phyloP scores from a whole-genome alignment of 805 yeast species.

The Ogataea pilisensis region DNA sequence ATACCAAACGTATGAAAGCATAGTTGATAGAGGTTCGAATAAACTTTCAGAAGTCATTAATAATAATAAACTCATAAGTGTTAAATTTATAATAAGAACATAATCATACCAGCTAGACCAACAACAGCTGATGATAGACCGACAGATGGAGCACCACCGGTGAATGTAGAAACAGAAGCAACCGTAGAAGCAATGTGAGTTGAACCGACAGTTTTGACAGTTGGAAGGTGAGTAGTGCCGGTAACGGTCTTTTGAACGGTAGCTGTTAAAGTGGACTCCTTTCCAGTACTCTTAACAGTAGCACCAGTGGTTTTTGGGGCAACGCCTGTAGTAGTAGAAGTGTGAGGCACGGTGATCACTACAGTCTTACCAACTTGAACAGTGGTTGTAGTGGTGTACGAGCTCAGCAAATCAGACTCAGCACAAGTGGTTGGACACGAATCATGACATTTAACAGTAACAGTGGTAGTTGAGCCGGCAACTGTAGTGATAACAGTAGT shows the following conservation, averaged over 20 bases:
- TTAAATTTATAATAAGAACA: neutral
- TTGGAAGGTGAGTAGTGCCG: neutral
- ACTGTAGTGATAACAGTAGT: neutral
- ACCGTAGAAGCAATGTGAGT: neutral
- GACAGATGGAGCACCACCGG: neutral
- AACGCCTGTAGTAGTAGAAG: neutral
- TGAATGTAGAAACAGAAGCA: neutral
- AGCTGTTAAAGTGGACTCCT: no score
- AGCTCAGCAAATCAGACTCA: conserved; percentile 7
- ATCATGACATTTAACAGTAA: conserved; percentile 17
- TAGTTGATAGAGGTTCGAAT: no score
- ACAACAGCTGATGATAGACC: neutral
- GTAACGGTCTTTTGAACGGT: neutral
- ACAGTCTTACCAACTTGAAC: conserved; percentile 7
- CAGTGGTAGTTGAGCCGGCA: conserved; percentile 9
- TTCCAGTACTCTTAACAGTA: no score
- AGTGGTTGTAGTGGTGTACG: conserved; percentile 9
- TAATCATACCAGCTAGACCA: neutral
- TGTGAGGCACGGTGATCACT: conserved; percentile 10
- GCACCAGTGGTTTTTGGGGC: neutral
- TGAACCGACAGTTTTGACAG: neutral
- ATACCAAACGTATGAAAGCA: no score
- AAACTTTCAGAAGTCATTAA: no score
- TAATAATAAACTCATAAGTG: neutral
- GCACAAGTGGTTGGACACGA: conserved; percentile 8